Conservation (phyloP, 75 land plant species). For the Picea glauca region DNA sequence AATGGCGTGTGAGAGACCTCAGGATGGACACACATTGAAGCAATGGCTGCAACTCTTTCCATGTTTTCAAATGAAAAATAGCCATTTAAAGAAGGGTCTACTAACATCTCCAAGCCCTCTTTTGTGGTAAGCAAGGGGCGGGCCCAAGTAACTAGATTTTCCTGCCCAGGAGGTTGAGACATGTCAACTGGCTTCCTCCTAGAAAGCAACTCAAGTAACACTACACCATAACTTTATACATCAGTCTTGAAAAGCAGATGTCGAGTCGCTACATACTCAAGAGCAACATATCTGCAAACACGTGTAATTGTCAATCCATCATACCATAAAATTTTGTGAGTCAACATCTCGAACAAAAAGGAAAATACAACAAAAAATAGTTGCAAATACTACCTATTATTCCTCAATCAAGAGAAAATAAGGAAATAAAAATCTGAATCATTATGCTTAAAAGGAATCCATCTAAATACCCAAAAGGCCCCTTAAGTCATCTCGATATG, state of each 20-base stretch:
- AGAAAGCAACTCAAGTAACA: constrained; percentile 78
- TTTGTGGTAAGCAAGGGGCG: constrained; percentile 66
- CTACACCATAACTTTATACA: constrained; percentile 80
- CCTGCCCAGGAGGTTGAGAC: constrained; percentile 83
- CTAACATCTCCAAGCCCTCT: constrained; percentile 67
- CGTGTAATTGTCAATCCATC: not conserved
- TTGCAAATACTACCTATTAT: not conserved
- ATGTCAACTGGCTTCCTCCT: constrained; percentile 93
- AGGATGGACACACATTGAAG: constrained; percentile 93
- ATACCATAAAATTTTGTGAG: not conserved
- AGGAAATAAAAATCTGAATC: too few relatives aligned
- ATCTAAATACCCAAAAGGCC: constrained; percentile 63
- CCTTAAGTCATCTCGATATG: constrained; percentile 93
- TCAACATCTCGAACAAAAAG: not conserved
- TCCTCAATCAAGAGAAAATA: not conserved
- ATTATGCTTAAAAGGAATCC: too few relatives aligned
- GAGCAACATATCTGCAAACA: constrained; percentile 49
- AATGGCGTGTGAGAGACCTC: constrained; percentile 87
- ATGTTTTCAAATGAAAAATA: constrained; percentile 59
- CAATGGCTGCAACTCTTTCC: constrained; percentile 81
- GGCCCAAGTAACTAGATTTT: constrained; percentile 89
- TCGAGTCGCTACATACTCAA: constrained; percentile 63
- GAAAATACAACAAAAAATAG: not conserved
- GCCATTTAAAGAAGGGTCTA: constrained; percentile 66
- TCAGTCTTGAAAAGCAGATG: constrained; percentile 57